Conservation (phyloP, 1,284 basidiomycete species). For the Fomitopsis betulina region DNA sequence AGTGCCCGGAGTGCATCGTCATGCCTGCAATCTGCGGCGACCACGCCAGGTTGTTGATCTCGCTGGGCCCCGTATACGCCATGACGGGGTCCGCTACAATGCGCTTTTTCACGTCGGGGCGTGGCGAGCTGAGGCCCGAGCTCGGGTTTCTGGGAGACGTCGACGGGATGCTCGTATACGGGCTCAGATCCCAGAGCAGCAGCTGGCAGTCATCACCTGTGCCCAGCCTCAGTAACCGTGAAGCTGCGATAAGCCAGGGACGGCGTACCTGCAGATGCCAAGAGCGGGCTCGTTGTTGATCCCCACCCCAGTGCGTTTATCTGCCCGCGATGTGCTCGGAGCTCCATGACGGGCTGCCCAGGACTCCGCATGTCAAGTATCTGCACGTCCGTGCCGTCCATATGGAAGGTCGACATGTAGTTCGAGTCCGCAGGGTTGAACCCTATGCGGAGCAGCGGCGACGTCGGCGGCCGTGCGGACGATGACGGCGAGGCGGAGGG, state of each 20-base stretch:
- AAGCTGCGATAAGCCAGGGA: neutral
- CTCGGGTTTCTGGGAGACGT: conserved; percentile 59
- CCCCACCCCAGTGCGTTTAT: conserved; percentile 90
- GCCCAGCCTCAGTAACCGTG: neutral
- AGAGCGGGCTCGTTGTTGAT: conserved; percentile 71
- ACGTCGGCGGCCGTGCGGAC: conserved; percentile 66
- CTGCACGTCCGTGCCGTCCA: conserved; percentile 83
- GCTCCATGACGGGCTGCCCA: conserved; percentile 88
- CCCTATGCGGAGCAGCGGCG: conserved; percentile 78
- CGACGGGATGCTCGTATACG: conserved; percentile 49
- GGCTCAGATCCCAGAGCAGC: conserved; percentile 82
- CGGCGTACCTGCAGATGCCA: conserved; percentile 79
- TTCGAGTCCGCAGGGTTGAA: conserved; percentile 87
- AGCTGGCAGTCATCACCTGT: conserved; percentile 90
- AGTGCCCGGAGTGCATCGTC: conserved; percentile 67
- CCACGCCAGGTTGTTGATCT: conserved; percentile 88
- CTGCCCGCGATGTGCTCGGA: conserved; percentile 72
- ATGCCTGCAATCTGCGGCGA: conserved; percentile 73
- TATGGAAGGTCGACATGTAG: conserved; percentile 92
- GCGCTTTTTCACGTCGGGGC: conserved; percentile 72
- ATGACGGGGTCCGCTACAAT: conserved; percentile 71
- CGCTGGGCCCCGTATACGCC: conserved; percentile 76
- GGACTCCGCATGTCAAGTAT: conserved; percentile 94
- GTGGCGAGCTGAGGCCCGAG: conserved; percentile 66
- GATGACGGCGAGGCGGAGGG: conserved; percentile 52